Evolutionary conservation across 106 monocot genomes (phyloP).

Genomic region (Alisma plantagoaquatica): DNA sequence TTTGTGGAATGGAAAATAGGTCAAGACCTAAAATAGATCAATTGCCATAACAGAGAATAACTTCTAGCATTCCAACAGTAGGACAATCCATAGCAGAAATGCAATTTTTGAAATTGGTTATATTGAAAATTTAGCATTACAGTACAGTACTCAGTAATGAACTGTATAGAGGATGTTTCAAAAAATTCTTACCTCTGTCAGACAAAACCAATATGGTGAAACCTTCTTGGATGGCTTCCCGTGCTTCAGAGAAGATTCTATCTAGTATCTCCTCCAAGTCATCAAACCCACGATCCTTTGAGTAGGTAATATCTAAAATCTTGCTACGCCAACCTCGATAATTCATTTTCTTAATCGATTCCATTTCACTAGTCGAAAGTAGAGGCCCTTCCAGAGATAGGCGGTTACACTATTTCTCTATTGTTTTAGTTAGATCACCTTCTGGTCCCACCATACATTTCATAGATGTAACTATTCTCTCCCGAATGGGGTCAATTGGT

Average conservation of each 20-base stretch:
- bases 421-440: constrained; percentile 93
- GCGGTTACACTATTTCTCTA: constrained; percentile 75
- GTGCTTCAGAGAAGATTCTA: constrained; percentile 73
- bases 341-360: constrained; percentile 89
- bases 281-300: constrained; percentile 45
- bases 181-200: constrained; percentile 73
- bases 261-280: constrained; percentile 74
- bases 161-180: too few species aligned
- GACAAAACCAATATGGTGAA: constrained; percentile 72
- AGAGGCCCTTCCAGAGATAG: constrained; percentile 58
- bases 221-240: constrained; percentile 64
- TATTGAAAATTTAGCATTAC: too few species aligned
- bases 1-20: too few species aligned
- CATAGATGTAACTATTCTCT: constrained; percentile 94
- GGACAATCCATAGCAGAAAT: too few species aligned
- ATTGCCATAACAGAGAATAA: too few species aligned
- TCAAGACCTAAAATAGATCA: too few species aligned
- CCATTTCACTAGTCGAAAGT: constrained; percentile 73
- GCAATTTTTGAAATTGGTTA: too few species aligned
- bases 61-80: too few species aligned
- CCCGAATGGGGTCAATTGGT: constrained; percentile 90
- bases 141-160: too few species aligned
- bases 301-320: constrained; percentile 71
- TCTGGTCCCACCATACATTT: constrained; percentile 96
- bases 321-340: constrained; percentile 81